phyloP scores from a whole-genome alignment of 2,329 filamentous ascomycete species.

The Esteya vermicola region DNA sequence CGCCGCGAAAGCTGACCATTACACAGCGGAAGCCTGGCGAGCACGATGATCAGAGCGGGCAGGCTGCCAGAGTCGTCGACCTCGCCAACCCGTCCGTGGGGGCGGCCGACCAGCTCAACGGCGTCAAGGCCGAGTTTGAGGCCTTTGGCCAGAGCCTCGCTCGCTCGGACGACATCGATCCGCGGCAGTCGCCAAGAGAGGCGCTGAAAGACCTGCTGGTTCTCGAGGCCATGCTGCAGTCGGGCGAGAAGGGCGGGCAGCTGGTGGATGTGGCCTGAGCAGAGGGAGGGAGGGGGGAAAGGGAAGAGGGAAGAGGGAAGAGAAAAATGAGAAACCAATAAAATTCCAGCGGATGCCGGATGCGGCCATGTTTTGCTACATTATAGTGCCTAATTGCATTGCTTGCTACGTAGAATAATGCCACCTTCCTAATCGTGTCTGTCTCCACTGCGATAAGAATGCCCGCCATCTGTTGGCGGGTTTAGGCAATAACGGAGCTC shows the following conservation, averaged over 20 bases:
- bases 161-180: constrained; percentile 10
- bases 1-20: constrained; percentile 11
- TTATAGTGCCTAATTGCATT: too few species aligned
- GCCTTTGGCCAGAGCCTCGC: constrained; percentile 15
- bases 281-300: too few species aligned
- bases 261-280: neutral
- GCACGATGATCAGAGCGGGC: neutral
- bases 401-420: too few species aligned
- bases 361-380: too few species aligned
- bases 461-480: too few species aligned
- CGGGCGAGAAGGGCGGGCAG: constrained; percentile 11
- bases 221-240: constrained; percentile 16
- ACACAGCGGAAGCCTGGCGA: constrained; percentile 3
- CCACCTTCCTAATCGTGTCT: too few species aligned
- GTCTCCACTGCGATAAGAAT: too few species aligned
- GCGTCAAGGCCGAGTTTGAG: constrained; percentile 16
- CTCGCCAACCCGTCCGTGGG: constrained; percentile 5
- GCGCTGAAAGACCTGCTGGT: constrained; percentile 17
- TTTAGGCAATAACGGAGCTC: too few species aligned
- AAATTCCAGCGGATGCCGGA: too few species aligned
- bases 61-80: too few species aligned
- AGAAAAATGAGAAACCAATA: too few species aligned
- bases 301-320: too few species aligned
- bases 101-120: constrained; percentile 7
- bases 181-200: constrained; percentile 15